Base-by-base conservation (phyloP, 2,329 filamentous ascomycete genomes). In the Exophiala bonariae region DNA sequence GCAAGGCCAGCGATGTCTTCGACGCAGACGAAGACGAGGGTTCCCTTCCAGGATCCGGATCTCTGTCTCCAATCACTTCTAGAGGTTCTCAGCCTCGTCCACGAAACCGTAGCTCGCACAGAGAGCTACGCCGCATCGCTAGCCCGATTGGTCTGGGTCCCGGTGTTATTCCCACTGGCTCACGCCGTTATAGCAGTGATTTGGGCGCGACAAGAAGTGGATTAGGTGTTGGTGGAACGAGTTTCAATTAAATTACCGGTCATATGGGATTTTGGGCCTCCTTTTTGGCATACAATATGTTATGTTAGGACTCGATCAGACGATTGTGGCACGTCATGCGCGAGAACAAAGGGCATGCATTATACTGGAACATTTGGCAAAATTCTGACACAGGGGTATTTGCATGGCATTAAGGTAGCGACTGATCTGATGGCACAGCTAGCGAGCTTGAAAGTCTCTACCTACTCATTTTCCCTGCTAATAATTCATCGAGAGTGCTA, bases 101-200 rank as follows among this genome's bases (percentile, higher is more conserved):
- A 19, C 43, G 49, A 6, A 45, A 44, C 9, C 46, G 48, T 6
- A 47, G 50, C 31, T 46, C 46, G 10, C 47, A 55, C 35, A 37
- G 19, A 13, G 46, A 50, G 30, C 35, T 55, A 7, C 47, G 44
- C 31, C 49, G 58, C 30, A 53, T 58, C 19, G 48, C 55, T 5
- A 61, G 60, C 52, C 59, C 60, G 4, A 54, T 61, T 22, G 59
- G 59, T 11, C 52, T 59, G 28, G 56, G 55, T 30, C 44, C 54
- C 1, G 55, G 54, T 7, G 36, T 62, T 32, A 52, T 54, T 34
- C 57, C 47, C 8, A 8, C 35, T 16, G 52, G 52, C 10, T 55
- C 45, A 11, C 43, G 55, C n/a, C 54, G 60, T 37, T 58, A 59
- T 40, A 63, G 60, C 41, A 60, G 54, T 48, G 57, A 61, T 30